Evolutionary conservation across 2,329 filamentous ascomycete genomes (phyloP), one percentile per base, ranked within the genome.

Genomic region (Sporothrix mexicana): DNA sequence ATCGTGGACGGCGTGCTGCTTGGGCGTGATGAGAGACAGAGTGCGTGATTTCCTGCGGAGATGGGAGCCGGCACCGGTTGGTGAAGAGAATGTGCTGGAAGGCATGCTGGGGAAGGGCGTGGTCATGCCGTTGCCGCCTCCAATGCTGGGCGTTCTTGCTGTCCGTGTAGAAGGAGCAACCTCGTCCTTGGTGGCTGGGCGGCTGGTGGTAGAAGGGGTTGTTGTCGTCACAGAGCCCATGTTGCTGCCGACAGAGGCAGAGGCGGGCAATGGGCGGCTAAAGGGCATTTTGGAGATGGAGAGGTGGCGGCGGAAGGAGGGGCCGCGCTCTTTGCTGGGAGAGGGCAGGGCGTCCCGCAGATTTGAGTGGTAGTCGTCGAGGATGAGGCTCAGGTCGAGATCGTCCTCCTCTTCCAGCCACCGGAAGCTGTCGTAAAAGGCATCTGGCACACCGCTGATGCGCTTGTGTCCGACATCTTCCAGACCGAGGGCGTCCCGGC

Each of bases 381-480:
- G 81, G 51, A 86, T 86, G 51, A 95, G 84, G 61, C 87, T 85
- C 30, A 91, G 80, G 77, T 95, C 91, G 45, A 95, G 83, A 70
- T 92, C 88, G 20, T 91, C 87, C 70, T 93, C 90, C 73, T 93
- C 90, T 43, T 94, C 91, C 36, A 94, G 83, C 91, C 92, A 93
- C 67, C 90, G 86, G 76, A 94, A 92, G 78, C 86, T 91, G 74
- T 93, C 89, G 68, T 89, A 88, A 73, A 92, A 83, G 1, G 87
- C 87, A 69, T 88, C 85, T 49, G 87, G 81, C 76, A 87, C 78
- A 43, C 74, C 76, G 71, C 77, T 77, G 41, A 69, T 73, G n/a
- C 72, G 69, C 70, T 74, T 71, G 71, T 15, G 20, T 25, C 69
- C 6, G 8, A 41, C 64, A 47, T 62, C 45, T 6, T 62, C 47